Base-by-base conservation (phyloP, 2,329 filamentous ascomycete species). In the Phialophora macrospora region DNA sequence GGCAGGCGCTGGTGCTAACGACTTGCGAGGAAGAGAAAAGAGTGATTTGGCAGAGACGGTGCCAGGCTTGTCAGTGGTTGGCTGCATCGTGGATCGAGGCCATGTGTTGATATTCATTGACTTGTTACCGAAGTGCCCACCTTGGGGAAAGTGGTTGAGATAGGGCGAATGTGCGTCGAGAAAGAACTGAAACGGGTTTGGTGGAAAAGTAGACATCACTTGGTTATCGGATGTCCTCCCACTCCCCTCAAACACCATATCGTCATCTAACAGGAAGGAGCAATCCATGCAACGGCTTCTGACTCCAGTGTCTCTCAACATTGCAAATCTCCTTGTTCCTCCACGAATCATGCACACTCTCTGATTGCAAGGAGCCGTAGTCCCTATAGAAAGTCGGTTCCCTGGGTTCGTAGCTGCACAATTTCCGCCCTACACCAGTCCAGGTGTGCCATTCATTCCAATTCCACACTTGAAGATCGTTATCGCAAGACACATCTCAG, bases 21-120 rank as follows among this genome's bases (percentile, higher is more conserved):
- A 24, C 20, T 56, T 62, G 38, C 28, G 57, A 46, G 62, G 44
- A 34, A 48, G 58, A n/a, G 44, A 20, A 6, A 62, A 67, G 28
- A 32, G 20, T 24, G 62, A 38, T 46, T 48, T 63, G 34, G 55
- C 28, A 20, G 57, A 46, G 8, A 55, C 32, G 30, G 51, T 38
- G 7, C 26, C 44, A 55, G 24, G 46, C 51, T 44, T 66, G 26
- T 30, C 28, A 24, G 38, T 41, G 34, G 32, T 17, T 30, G 58
- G 49, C n/a, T 34, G 49, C 60, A 68, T 65, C 22, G 20, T 55
- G 41, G 8, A 22, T 17, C 22, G 34, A 44, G 28, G 28, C 24
- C 22, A 30, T 46, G 56, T 49, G 28, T 48, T 20, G 14, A 17
- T 51, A 51, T 22, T 51, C 9, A 26, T 51, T 28, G 20, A 12